Conservation (phyloP, 2,329 filamentous ascomycete genomes). For the Colletotrichum lupini region DNA sequence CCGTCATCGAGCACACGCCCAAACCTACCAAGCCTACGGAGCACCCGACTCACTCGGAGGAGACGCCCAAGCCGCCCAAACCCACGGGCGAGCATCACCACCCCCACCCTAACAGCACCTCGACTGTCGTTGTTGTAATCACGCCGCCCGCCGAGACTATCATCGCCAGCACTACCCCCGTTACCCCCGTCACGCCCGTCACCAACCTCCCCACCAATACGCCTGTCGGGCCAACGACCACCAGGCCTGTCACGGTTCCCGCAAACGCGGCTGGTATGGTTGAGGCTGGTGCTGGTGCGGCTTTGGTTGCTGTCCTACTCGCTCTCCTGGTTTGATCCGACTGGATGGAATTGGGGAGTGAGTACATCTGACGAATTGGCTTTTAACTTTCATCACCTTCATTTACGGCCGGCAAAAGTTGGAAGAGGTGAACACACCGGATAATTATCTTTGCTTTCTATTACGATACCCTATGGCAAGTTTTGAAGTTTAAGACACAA, state of each 20-base stretch:
- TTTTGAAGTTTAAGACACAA: not conserved
- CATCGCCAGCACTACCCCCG: constrained; percentile 14
- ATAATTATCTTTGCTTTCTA: not conserved
- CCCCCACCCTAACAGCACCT: constrained; percentile 20
- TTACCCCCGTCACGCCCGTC: not conserved
- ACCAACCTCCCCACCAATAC: constrained; percentile 9
- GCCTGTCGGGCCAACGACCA: constrained; percentile 17
- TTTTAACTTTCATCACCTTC: constrained; percentile 28
- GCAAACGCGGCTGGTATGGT: constrained; percentile 51
- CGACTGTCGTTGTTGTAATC: constrained; percentile 21
- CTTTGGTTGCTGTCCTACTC: constrained; percentile 51
- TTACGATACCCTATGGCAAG: constrained; percentile 24
- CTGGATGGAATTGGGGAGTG: not conserved
- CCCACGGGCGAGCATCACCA: constrained; percentile 4
- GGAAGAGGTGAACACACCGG: not conserved
- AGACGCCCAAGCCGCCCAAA: constrained; percentile 18
- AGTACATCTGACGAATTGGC: not conserved
- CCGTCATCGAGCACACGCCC: constrained; percentile 23
- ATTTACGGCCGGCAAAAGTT: constrained; percentile 29
- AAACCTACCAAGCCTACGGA: constrained; percentile 20
- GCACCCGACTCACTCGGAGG: not conserved
- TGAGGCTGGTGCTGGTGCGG: constrained; percentile 48
- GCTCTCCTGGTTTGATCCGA: constrained; percentile 41
- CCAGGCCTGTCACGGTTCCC: constrained; percentile 39
- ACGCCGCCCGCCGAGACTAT: constrained; percentile 12